Base-by-base conservation (phyloP, 495 filamentous ascomycete species). In the Hypoxylon lienhwacheense region DNA sequence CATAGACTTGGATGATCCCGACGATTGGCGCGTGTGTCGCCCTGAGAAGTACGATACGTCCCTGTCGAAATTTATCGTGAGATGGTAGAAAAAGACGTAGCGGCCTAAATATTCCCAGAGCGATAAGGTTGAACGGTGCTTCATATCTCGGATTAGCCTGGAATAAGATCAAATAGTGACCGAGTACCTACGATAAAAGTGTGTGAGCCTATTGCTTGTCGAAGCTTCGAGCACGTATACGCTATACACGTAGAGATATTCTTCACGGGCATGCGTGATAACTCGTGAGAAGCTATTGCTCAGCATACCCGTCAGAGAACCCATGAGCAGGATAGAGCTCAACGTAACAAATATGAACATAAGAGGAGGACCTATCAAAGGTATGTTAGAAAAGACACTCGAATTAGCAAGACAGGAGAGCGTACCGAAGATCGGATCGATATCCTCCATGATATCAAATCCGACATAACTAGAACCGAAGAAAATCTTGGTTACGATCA, bases 311-410 rank as follows among this genome's bases (percentile, higher is more conserved):
- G 96, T 93, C 49, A 96, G 75, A 11, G 88, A 92, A 29, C 91
- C 93, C 58, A 95, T 85, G n/a, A 97, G 77, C 10, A 96, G 78
- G 47, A 96, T 90, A 57, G 92, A 95, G 54, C 88, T 95, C 67
- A 97, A 77, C 24, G 80, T 87, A 22, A 96, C 81, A 64, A 96
- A 96, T 59, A 90, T 78, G 44, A 87, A 72, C 86, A 90, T 90
- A 14, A 89, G 72, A 32, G 85, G 85, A 21, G 86, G 85, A 3
- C 86, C 64, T 66, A 14, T 11, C n/a, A 26, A 81, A 70, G 36
- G 71, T 63, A n/a, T 72, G 76, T 53, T 74, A 76, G 65, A 81
- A 75, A 67, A 75, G 42, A 36, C 45, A 28, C 14, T 24, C 7
- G 6, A 8, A 26, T 43, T 32, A 39, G 33, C 10, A 29, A 47